Evolutionary conservation across 2,329 filamentous ascomycete genomes (phyloP).

Genomic region (Allantophomopsis lycopodina): DNA sequence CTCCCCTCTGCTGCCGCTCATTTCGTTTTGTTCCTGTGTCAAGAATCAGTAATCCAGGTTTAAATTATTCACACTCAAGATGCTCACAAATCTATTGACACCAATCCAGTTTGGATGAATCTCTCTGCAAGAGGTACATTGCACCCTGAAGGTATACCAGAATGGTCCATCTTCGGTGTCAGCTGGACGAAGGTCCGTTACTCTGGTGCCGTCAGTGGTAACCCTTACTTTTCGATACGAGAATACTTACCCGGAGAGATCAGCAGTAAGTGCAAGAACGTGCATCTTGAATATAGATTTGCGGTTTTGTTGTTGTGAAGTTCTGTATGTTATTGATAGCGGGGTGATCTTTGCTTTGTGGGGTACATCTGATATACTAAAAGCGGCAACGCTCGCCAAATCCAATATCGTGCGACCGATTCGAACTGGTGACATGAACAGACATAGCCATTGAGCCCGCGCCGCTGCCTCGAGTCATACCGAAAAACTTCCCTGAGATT

Average conservation of each 20-base stretch:
- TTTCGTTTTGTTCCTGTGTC: conserved; percentile 68
- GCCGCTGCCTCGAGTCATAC: too few relatives aligned
- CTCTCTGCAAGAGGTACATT: conserved; percentile 96
- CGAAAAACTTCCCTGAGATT: too few relatives aligned
- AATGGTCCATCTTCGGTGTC: conserved; percentile 76
- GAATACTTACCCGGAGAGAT: conserved; percentile 48
- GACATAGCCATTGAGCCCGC: too few relatives aligned
- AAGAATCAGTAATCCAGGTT: conserved; percentile 2
- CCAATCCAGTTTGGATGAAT: conserved; percentile 76
- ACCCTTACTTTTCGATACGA: conserved; percentile 2
- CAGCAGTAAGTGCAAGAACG: conserved; percentile 51
- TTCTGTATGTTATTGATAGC: conserved; percentile 4
- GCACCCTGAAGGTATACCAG: conserved; percentile 95
- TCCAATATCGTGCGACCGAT: background rate
- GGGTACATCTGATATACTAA: background rate
- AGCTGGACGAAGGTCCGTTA: conserved; percentile 76
- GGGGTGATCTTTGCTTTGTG: conserved; percentile 1
- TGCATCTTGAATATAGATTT: conserved; percentile 35
- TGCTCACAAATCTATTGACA: conserved; percentile 68
- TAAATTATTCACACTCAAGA: background rate
- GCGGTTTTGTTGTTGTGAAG: conserved; percentile 2
- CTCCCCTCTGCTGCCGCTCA: conserved; percentile 86
- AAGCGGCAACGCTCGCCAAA: conserved; percentile 2
- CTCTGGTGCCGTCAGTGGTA: conserved; percentile 34
- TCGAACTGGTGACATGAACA: too few relatives aligned